phyloP scores from a whole-genome alignment of 495 filamentous ascomycete genomes.

The Penicillium lividum region DNA sequence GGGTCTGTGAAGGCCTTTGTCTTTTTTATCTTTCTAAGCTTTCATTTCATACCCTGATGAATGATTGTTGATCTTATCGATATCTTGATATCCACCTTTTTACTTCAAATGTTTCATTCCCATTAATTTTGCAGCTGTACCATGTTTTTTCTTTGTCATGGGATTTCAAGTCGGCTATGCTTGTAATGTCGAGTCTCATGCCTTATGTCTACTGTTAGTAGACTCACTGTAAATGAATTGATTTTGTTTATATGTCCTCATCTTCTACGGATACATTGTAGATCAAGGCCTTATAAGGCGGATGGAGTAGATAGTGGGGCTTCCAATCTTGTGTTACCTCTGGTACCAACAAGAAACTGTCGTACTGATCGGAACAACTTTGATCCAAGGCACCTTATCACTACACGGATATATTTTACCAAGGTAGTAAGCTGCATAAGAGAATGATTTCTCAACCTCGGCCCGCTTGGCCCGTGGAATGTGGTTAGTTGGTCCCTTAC shows the following conservation, averaged over 20 bases:
- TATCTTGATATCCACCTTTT: conserved; percentile 14
- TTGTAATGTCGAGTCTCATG: conserved; percentile 25
- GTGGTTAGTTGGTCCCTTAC: too few relatives aligned
- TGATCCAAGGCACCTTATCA: too few relatives aligned
- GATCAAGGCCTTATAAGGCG: not conserved
- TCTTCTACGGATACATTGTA: not conserved
- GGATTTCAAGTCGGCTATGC: conserved; percentile 21
- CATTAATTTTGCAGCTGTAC: conserved; percentile 17
- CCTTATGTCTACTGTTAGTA: conserved; percentile 8
- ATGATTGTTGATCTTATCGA: conserved; percentile 17
- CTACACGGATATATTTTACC: too few relatives aligned
- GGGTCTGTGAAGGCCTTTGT: not conserved
- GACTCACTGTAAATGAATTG: conserved; percentile 6
- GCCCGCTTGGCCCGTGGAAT: too few relatives aligned
- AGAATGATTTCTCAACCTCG: too few relatives aligned
- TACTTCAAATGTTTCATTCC: conserved; percentile 1
- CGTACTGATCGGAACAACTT: too few relatives aligned
- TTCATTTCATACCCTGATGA: not conserved
- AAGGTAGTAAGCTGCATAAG: too few relatives aligned
- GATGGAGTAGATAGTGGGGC: not conserved
- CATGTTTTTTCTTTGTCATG: conserved; percentile 17
- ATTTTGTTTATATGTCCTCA: not conserved
- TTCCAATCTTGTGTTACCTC: not conserved
- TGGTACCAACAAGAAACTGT: too few relatives aligned
- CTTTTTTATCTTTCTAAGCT: conserved; percentile 5